Evolutionary conservation across 805 yeast genomes (phyloP), one percentile per base, ranked within the genome.

Genomic region (Wickerhamiella musiphila): DNA sequence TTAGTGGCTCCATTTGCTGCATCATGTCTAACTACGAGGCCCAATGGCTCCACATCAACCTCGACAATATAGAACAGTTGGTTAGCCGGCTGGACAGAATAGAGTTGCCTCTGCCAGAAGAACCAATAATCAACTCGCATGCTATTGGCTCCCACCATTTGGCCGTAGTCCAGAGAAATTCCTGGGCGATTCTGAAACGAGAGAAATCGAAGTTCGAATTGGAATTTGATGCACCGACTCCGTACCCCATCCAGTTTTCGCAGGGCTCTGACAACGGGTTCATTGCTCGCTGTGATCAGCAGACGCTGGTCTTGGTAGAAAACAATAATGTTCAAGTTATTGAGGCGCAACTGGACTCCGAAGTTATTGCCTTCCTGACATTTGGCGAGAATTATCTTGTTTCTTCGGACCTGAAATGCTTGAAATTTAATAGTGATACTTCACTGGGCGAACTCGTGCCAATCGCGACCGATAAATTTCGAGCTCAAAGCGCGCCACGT

Each of bases 301-400:
- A 35, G 23, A 28, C 24, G n/a, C 16, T 36, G 1, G 28, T 36
- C 2, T n/a, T 33, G 11, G 26, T 36, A 4, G 39, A 36, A 12
- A 16, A 21, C 23, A 36, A 36, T 31, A 36, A 36, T 18, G 34
- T 33, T 13, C 39, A 33, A 22, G 29, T 36, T 8, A 14, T 36
- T 10, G 28, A 26, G 13, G 34, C 39, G 4, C 15, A 17, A 4
- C 33, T 35, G 39, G 7, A 23, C 2, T 33, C 16, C 2, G 4
- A 27, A 5, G n/a, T 25, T 5, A 23, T 36, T 4, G 29, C 17
- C 14, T 23, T 25, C 13, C 22, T 36, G 2, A 21, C 22, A 5
- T 27, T 13, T 22, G 16, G 19, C 28, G 10, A 23, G 9, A 23
- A 29, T 11, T 13, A 14, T 11, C 33, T 35, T 28, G 9, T 10